A percentile compares a stretch with the other conserved stretches of the same genome.
Evolutionary conservation across 306 rosid genomes (phyloP).

Genomic region (Alnus rubra): DNA sequence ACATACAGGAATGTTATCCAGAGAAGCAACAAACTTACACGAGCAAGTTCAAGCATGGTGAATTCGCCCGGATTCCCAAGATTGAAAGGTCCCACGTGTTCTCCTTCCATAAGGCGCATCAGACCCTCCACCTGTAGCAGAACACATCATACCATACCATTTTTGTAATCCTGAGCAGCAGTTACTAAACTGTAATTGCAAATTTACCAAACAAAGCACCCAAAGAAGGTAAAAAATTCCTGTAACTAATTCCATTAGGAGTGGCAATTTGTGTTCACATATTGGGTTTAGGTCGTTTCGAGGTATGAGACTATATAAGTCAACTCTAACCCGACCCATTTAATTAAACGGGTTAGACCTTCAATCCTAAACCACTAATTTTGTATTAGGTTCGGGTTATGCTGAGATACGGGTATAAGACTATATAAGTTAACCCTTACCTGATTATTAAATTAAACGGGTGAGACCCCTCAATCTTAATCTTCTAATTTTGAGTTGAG

Average conservation of each 20-base stretch:
- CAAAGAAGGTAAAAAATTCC: neutral
- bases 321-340: no score
- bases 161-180: slow-evolving; percentile 18
- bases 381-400: no score
- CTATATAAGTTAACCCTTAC: no score
- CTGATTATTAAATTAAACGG: no score
- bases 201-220: neutral
- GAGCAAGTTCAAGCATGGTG: slow-evolving; percentile 99
- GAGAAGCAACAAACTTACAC: slow-evolving; percentile 46
- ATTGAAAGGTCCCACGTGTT: slow-evolving; percentile 97
- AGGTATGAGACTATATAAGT: no score
- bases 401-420: no score
- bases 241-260: neutral
- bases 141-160: slow-evolving; percentile 11
- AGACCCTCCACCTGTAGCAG: slow-evolving; percentile 85
- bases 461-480: no score
- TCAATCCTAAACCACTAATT: no score
- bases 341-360: no score
- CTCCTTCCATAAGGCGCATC: slow-evolving; percentile 98
- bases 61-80: slow-evolving; percentile 99
- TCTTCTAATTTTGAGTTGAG: no score
- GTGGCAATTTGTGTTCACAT: no score
- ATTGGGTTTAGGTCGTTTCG: no score
- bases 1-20: neutral
- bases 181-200: neutral